Evolutionary conservation across 805 yeast genomes (phyloP), one percentile per base, ranked within the genome.

Genomic region (Schwanniomyces occidentalis): DNA sequence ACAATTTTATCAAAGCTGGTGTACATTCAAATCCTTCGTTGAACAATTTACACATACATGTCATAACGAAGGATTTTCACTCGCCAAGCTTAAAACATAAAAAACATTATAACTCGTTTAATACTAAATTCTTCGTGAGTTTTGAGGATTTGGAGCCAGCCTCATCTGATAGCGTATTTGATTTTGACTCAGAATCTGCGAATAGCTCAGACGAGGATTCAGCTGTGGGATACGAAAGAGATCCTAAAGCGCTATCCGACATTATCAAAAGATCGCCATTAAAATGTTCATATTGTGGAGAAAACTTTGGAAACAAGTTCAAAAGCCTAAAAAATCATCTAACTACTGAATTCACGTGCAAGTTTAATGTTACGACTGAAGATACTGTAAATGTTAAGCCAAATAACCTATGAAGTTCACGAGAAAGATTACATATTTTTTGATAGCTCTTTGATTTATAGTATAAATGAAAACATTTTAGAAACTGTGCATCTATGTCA

Each of bases 11-110:
- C 6, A 61, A 63, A 40, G 73, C 71, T 6, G 91, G 95, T 0
- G 70, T 85, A 16, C 95, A 86, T 56, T 57, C 84, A 4, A 71
- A 71, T 2, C 95, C 95, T 3, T 80, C 89, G 1, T 53, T 85
- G 71, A 58, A 57, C 24, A 84, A 86, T 52, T 48, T 85, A 28
- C 95, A 86, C 49, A 62, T 86, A 13, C 95, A 86, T 60, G 76
- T 86, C 16, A 67, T 86, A 30, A 78, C 89, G 0, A 65, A 61
- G 31, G 95, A 86, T 55, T 73, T 82, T 48, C 48, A 64, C 44
- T 75, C 85, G 7, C 60, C 59, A 0, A 49, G 65, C 16, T 37
- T 85, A 61, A 85, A 84, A 53, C 65, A 78, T 45, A 75, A 71
- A 40, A 71, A 67, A 36, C 95, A 86, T 55, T 85, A 77, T 55